Percentiles rank a stretch among this genome's conserved stretches.
Conservation (phyloP, 2,329 filamentous ascomycete species). For the Aspergillus tamarii region DNA sequence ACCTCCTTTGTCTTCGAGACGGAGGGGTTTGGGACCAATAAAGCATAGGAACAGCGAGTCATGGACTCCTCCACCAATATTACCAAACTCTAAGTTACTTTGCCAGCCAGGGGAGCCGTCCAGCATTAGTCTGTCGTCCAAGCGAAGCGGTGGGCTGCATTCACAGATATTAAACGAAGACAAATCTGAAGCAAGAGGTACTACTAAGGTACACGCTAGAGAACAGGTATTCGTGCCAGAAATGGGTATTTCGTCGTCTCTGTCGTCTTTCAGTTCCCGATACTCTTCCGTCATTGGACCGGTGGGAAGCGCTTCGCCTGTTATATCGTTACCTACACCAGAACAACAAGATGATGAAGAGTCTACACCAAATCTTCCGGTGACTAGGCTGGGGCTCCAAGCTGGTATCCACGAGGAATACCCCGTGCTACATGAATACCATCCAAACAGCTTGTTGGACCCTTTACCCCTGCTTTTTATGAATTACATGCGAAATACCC, state of each 20-base stretch:
- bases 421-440: not conserved
- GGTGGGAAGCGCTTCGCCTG: not conserved
- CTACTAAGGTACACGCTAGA: not conserved
- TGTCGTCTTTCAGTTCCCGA: not conserved
- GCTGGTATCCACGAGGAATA: not conserved
- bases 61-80: constrained; percentile 12
- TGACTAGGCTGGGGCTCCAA: not conserved
- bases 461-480: not conserved
- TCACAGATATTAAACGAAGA: not conserved
- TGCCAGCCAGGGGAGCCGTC: not conserved
- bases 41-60: constrained; percentile 6
- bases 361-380: not conserved
- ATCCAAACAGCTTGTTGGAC: too few relatives aligned
- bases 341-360: not conserved
- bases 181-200: not conserved
- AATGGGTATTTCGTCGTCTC: too few relatives aligned
- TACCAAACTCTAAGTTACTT: not conserved
- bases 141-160: not conserved
- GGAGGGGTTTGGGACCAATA: constrained; percentile 15
- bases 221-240: not conserved
- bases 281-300: not conserved
- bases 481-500: not conserved
- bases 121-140: not conserved
- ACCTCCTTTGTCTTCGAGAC: constrained; percentile 12
- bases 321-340: not conserved